Base-by-base conservation (phyloP, 2,329 filamentous ascomycete genomes). In the Phoma sp. region DNA sequence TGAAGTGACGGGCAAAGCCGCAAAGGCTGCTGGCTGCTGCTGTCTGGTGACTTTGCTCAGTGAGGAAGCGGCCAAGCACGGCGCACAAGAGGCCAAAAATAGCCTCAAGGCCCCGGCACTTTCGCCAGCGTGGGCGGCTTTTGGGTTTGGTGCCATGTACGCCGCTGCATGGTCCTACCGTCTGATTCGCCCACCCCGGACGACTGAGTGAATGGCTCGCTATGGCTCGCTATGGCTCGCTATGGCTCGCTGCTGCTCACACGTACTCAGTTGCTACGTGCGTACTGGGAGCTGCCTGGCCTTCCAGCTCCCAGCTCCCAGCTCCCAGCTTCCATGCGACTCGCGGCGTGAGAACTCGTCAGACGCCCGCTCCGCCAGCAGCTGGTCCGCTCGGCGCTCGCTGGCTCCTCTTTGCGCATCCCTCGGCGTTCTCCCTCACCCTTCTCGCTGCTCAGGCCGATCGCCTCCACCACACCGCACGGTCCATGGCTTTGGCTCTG, bases 21-120 rank as follows among this genome's bases (percentile, higher is more conserved):
- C 22, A 6, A 6, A 24, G 22, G 22, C 22, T 24, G 4, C 22
- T 24, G 22, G 22, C 22, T 24, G 22, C 43, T 52, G 41, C 25
- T 50, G 43, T 57, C 56, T 55, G 60, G 58, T 65, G 62, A 63
- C 60, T 60, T 31, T 12, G 60, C 60, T 60, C 36, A 5, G 44
- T 44, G 41, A 31, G 45, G 50, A 40, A 50, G 46, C 44, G 39
- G 52, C 25, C 53, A 44, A 57, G 57, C 35, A 53, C 53, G 57
- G 64, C 53, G 65, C 62, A 62, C 58, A 33, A 43, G 43, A 48
- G 36, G 47, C 68, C 70, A 73, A 70, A 55, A 55, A 55, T 55
- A 55, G 37, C 66, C 63, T 67, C 61, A 59, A 56, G 48, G 59
- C 57, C 63, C 62, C 55, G 43, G 57, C 56, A 50, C 43, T 52